A percentile compares a stretch with the other conserved stretches of the same genome.
These are phyloP conservation scores for Nitzschia sp. DNA, from an alignment of 108 stramenopile genomes.

Conservation along the genomic window DNA sequence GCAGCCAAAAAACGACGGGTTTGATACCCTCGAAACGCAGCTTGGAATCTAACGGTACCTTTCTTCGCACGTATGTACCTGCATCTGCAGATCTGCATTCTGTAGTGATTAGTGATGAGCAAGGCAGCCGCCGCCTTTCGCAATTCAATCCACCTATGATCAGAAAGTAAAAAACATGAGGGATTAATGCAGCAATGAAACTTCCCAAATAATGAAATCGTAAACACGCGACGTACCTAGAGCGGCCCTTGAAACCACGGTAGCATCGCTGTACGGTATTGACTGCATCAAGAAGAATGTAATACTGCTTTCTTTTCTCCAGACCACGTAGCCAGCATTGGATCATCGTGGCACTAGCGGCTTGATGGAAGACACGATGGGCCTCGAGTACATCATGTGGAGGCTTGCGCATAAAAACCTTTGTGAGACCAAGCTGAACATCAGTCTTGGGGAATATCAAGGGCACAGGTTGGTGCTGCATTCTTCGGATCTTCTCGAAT, in stretches of 20 bases:
- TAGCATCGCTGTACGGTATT: constrained; percentile 72
- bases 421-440: constrained; percentile 90
- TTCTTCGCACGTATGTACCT: constrained; percentile 47
- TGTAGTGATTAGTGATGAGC: constrained; percentile 79
- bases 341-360: constrained; percentile 68
- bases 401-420: constrained; percentile 94
- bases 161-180: not conserved
- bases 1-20: constrained; percentile 58
- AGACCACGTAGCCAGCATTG: constrained; percentile 86
- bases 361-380: constrained; percentile 77
- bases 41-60: constrained; percentile 73
- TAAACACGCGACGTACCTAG: constrained; percentile 52
- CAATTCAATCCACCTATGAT: constrained; percentile 70
- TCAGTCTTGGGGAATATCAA: constrained; percentile 78
- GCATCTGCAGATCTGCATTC: constrained; percentile 69
- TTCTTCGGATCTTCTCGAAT: constrained; percentile 87
- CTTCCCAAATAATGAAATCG: no score
- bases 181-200: not conserved
- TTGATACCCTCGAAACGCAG: constrained; percentile 66
- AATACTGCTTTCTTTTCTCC: constrained; percentile 60
- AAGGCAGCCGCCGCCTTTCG: constrained; percentile 78
- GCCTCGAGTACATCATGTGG: constrained; percentile 91
- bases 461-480: constrained; percentile 80
- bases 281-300: constrained; percentile 59
- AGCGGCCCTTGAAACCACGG: constrained; percentile 84